phyloP scores from a whole-genome alignment of 352 stramenopile species.

The Porosira glacialis region DNA sequence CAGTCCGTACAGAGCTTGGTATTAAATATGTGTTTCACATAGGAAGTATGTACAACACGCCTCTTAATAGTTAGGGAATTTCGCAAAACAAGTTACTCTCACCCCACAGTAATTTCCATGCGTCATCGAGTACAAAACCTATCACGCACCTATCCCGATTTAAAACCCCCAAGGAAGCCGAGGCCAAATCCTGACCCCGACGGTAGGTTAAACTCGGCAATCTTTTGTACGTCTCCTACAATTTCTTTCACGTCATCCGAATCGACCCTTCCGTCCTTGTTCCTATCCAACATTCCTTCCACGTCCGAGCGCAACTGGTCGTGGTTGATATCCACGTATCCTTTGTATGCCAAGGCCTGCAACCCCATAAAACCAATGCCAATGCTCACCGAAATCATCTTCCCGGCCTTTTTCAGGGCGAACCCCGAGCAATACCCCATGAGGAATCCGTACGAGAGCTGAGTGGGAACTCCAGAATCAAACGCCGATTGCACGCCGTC shows the following conservation, averaged over 20 bases:
- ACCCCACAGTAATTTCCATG: background rate
- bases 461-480: conserved; percentile 56
- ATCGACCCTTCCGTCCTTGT: conserved; percentile 70
- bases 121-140: background rate
- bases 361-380: conserved; percentile 58
- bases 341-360: conserved; percentile 55
- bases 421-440: conserved; percentile 63
- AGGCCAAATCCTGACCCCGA: conserved; percentile 60
- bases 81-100: too few relatives aligned
- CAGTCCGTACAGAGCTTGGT: too few relatives aligned
- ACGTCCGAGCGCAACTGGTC: conserved; percentile 52
- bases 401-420: conserved; percentile 66
- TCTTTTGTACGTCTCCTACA: conserved; percentile 43
- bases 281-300: conserved; percentile 60
- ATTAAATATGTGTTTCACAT: too few relatives aligned
- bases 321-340: conserved; percentile 73
- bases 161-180: conserved; percentile 64
- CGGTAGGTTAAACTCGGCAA: conserved; percentile 59
- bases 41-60: too few relatives aligned
- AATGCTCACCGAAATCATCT: conserved; percentile 42
- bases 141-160: conserved; percentile 46
- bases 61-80: too few relatives aligned
- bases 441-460: conserved; percentile 72
- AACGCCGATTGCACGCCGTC: too few relatives aligned
- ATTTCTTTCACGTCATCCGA: conserved; percentile 39